Percentiles rank a stretch among this genome's conserved stretches.
Conservation (phyloP, 495 filamentous ascomycete genomes). For the Thermochaetoides thermophila region DNA sequence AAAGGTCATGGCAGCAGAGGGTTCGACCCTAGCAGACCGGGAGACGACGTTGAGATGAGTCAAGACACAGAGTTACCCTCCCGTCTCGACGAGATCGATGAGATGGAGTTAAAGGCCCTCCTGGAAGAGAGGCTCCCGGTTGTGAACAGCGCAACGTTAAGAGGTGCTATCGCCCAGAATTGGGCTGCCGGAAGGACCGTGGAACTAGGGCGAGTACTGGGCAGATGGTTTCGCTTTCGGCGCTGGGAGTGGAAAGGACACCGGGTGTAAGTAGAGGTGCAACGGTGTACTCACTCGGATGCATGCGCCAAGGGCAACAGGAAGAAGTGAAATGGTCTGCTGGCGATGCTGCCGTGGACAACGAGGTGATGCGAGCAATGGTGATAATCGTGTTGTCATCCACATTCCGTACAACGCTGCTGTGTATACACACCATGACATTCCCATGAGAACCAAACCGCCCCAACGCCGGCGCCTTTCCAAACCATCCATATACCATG, state of each 20-base stretch:
- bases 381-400: background rate
- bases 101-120: too few species aligned
- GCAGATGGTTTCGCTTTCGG: conserved; percentile 59
- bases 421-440: background rate
- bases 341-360: too few species aligned
- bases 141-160: conserved; percentile 43
- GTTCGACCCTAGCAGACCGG: too few species aligned
- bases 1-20: too few species aligned
- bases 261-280: background rate
- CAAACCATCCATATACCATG: conserved; percentile 12
- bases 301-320: too few species aligned
- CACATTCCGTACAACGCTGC: background rate
- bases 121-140: conserved; percentile 47
- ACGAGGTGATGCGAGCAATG: background rate
- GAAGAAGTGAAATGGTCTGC: too few species aligned
- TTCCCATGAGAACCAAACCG: background rate
- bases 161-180: conserved; percentile 33
- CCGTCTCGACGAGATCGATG: too few species aligned
- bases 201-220: conserved; percentile 44
- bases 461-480: conserved; percentile 4
- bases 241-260: conserved; percentile 19
- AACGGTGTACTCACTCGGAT: too few species aligned
- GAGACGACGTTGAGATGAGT: too few species aligned
- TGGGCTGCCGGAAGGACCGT: conserved; percentile 55
- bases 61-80: too few species aligned